phyloP scores from a whole-genome alignment of 148 eudicot species.

The Arctostaphylos glauca region DNA sequence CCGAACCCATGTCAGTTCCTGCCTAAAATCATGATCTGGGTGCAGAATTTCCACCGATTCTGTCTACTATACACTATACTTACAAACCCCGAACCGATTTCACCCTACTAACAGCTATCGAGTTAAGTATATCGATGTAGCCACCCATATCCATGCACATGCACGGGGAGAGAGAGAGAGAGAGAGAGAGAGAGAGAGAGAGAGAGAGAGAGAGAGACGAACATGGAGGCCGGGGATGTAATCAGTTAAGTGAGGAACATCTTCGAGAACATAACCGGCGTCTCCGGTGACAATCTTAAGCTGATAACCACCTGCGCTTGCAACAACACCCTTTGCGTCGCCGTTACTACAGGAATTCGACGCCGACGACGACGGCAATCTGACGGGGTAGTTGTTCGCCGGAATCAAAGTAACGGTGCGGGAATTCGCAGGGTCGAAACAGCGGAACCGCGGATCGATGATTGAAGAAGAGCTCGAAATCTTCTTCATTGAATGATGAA shows the following conservation, averaged over 20 bases:
- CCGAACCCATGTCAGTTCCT: too few species aligned
- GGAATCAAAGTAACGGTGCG: background rate
- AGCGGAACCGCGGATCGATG: background rate
- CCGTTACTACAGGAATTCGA: background rate
- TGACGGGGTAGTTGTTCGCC: background rate
- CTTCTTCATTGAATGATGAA: background rate
- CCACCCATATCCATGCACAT: too few species aligned
- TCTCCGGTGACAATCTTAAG: conserved; percentile 13
- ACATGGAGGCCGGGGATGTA: conserved; percentile 19
- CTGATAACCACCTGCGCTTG: background rate
- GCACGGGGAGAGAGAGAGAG: background rate
- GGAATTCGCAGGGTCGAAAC: conserved; percentile 9
- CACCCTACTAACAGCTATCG: too few species aligned
- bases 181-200: background rate
- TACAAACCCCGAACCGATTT: too few species aligned
- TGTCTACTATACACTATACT: too few species aligned
- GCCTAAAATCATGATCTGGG: too few species aligned
- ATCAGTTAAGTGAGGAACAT: conserved; percentile 22
- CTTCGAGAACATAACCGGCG: conserved; percentile 19
- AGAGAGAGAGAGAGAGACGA: conserved; percentile 5
- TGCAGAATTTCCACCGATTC: too few species aligned
- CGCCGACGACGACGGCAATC: background rate
- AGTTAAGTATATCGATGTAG: too few species aligned
- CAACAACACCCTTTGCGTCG: background rate
- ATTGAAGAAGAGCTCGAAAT: background rate